phyloP scores from a whole-genome alignment of 495 filamentous ascomycete genomes.

The Hamigera avellanea region DNA sequence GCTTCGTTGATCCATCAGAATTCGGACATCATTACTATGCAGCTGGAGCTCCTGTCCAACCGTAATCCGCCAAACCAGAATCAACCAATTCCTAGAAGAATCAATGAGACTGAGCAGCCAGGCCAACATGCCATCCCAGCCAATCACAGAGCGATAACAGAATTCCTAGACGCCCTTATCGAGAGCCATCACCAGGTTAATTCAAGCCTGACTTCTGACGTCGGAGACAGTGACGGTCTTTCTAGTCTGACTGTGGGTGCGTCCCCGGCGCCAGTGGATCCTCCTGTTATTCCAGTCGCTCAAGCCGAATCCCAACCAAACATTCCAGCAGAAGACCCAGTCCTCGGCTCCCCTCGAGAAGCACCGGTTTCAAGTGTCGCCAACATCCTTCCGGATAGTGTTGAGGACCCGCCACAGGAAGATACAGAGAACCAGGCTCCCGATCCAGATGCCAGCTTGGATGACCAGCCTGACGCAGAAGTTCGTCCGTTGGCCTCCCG shows the following conservation, averaged over 20 bases:
- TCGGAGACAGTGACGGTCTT: conserved; percentile 13
- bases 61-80: conserved; percentile 14
- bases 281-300: conserved; percentile 2
- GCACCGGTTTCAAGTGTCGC: conserved; percentile 4
- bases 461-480: conserved; percentile 8
- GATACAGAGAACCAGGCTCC: conserved; percentile 7
- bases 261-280: conserved; percentile 10
- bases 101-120: conserved; percentile 7
- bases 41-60: conserved; percentile 29
- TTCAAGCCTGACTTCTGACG: conserved; percentile 7
- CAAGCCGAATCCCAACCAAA: conserved; percentile 7
- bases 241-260: conserved; percentile 11
- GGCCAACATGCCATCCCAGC: conserved; percentile 5
- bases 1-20: conserved; percentile 35
- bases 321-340: background rate
- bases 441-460: conserved; percentile 2
- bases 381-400: conserved; percentile 23
- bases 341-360: conserved; percentile 3
- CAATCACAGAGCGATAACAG: conserved; percentile 23
- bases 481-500: conserved; percentile 9
- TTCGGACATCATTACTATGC: conserved; percentile 39
- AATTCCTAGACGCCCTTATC: conserved; percentile 27
- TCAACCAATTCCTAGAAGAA: conserved; percentile 8
- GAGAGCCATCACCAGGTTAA: conserved; percentile 17
- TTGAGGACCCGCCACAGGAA: conserved; percentile 23